Evolutionary conservation across 495 filamentous ascomycete genomes (phyloP).

Genomic region (Elaphomyces granulatus): DNA sequence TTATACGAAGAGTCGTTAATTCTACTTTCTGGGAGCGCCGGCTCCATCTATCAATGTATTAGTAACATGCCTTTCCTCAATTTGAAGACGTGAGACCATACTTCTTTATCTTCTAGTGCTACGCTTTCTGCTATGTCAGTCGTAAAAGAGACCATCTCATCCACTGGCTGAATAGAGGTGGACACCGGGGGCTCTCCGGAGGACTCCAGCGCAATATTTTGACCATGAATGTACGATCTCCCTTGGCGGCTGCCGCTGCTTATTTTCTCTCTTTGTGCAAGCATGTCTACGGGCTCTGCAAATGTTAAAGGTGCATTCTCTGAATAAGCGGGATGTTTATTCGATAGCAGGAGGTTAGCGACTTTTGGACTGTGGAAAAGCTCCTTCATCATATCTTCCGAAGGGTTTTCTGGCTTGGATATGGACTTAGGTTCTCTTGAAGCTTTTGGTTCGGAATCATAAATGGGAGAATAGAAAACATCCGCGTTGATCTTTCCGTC

Average conservation of each 20-base stretch:
- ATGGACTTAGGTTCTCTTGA: too few relatives aligned
- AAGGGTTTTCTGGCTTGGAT: constrained; percentile 26
- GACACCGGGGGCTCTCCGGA: too few relatives aligned
- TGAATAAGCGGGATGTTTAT: constrained; percentile 4
- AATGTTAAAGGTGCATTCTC: neutral
- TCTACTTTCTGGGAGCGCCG: neutral
- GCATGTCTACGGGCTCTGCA: neutral
- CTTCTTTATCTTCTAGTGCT: constrained; percentile 14
- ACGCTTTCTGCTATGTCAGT: too few relatives aligned
- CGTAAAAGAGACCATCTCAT: too few relatives aligned
- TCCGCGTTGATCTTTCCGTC: constrained; percentile 41
- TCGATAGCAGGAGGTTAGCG: constrained; percentile 33
- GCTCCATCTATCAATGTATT: neutral
- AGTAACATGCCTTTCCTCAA: too few relatives aligned
- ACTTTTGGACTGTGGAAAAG: constrained; percentile 48
- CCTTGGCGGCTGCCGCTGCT: constrained; percentile 2
- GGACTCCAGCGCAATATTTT: too few relatives aligned
- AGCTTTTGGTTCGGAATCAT: too few relatives aligned
- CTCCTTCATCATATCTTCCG: constrained; percentile 44
- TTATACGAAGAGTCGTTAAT: constrained; percentile 34
- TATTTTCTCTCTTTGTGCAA: neutral
- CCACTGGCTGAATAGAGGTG: too few relatives aligned
- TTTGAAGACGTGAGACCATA: too few relatives aligned
- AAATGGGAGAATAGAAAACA: constrained; percentile 34
- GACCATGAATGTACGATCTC: too few relatives aligned